Percentiles rank a stretch among this genome's conserved stretches.
Conservation (phyloP, 1,139 yeast species). For the Candida sanyaensis region DNA sequence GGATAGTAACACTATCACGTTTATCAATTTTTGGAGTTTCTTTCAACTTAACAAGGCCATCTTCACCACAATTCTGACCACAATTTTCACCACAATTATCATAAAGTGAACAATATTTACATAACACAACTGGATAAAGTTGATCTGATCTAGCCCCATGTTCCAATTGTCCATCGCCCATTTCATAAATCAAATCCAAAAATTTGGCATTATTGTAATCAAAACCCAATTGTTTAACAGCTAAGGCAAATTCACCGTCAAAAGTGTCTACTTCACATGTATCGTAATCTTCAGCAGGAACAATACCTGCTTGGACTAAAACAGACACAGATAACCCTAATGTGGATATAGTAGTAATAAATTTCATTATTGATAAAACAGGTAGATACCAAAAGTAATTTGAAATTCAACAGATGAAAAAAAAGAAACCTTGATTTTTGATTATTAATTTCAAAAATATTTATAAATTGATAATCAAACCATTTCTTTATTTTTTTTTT, state of each 20-base stretch:
- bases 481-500: too few relatives aligned
- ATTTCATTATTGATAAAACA: not conserved
- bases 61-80: conserved; percentile 1
- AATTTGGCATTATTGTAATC: not conserved
- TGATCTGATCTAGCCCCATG: conserved; percentile 5
- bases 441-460: too few relatives aligned
- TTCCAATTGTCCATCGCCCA: conserved; percentile 6
- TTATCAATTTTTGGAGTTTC: not conserved
- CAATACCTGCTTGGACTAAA: not conserved
- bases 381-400: too few relatives aligned
- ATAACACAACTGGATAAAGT: conserved; percentile 5
- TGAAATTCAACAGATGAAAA: too few relatives aligned
- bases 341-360: not conserved
- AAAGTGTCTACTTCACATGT: not conserved
- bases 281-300: not conserved
- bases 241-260: conserved; percentile 4
- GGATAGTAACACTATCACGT: not conserved
- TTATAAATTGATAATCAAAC: too few relatives aligned
- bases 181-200: conserved; percentile 7
- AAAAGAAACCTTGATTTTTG: too few relatives aligned
- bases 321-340: not conserved
- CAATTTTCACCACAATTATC: conserved; percentile 2
- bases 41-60: not conserved
- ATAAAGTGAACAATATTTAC: conserved; percentile 2
- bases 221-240: not conserved